These are phyloP conservation scores for Salix dunnii DNA, from an alignment of 345 rosid genomes.

Conservation along the genomic window DNA sequence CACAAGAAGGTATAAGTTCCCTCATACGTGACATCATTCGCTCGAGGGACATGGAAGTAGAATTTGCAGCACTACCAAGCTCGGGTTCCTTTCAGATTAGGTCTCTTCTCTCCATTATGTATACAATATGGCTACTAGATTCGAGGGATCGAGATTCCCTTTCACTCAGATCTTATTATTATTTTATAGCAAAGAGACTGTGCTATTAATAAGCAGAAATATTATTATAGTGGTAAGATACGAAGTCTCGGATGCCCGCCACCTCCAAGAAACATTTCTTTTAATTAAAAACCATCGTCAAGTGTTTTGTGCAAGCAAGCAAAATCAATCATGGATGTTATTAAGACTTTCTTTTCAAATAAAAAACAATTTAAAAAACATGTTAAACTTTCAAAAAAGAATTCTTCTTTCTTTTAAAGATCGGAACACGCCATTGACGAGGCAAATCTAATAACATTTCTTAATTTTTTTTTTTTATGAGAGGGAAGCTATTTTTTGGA, in stretches of 20 bases:
- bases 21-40: not conserved
- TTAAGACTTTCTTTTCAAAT: no score
- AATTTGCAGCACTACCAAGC: not conserved
- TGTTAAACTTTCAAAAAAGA: no score
- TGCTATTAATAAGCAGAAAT: not conserved
- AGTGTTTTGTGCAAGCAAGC: not conserved
- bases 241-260: not conserved
- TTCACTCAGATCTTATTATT: not conserved
- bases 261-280: not conserved
- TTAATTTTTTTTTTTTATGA: no score
- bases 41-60: not conserved
- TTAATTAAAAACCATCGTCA: not conserved
- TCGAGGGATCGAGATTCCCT: not conserved
- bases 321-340: not conserved
- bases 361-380: no score
- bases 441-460: no score
- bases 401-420: no score
- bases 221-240: slow-evolving; percentile 2
- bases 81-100: not conserved
- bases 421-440: no score
- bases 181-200: slow-evolving; percentile 2
- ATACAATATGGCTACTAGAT: not conserved
- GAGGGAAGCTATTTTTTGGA: no score
- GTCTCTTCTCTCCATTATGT: not conserved
- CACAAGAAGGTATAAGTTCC: not conserved